Conservation (phyloP, 352 stramenopile genomes). For the Stramenopiles sp. region DNA sequence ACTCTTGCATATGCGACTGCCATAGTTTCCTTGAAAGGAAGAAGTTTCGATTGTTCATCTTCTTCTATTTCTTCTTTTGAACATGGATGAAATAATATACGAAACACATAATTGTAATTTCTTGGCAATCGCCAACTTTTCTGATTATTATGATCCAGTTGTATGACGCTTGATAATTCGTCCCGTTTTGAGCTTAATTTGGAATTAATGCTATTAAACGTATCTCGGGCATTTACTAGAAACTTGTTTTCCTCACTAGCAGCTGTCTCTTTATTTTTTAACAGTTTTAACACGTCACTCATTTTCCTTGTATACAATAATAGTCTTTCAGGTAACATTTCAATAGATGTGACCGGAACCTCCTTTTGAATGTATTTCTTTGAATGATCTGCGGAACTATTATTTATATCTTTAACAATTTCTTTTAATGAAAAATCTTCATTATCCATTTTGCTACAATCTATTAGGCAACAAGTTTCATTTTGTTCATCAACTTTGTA, state of each 20-base stretch:
- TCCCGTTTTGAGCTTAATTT: neutral
- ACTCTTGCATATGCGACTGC: neutral
- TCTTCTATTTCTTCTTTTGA: neutral
- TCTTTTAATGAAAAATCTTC: neutral
- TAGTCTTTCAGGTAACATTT: too few relatives aligned
- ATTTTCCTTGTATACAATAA: too few relatives aligned
- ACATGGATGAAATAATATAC: neutral
- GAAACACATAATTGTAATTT: neutral
- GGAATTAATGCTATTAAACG: neutral
- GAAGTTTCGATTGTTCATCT: neutral
- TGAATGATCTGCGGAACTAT: too few relatives aligned
- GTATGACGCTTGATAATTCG: neutral
- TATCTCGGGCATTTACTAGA: too few relatives aligned
- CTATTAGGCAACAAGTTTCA: neutral
- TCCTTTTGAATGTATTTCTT: too few relatives aligned
- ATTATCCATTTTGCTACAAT: neutral
- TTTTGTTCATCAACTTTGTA: neutral
- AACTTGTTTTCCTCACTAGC: too few relatives aligned
- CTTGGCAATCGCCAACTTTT: neutral
- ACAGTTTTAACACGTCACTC: too few relatives aligned
- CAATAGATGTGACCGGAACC: too few relatives aligned
- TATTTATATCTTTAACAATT: neutral
- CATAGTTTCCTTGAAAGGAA: neutral
- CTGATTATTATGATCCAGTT: neutral
- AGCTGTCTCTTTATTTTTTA: too few relatives aligned